Base-by-base conservation (phyloP, 163 green algal genomes). In the Chlorella variabilis region DNA sequence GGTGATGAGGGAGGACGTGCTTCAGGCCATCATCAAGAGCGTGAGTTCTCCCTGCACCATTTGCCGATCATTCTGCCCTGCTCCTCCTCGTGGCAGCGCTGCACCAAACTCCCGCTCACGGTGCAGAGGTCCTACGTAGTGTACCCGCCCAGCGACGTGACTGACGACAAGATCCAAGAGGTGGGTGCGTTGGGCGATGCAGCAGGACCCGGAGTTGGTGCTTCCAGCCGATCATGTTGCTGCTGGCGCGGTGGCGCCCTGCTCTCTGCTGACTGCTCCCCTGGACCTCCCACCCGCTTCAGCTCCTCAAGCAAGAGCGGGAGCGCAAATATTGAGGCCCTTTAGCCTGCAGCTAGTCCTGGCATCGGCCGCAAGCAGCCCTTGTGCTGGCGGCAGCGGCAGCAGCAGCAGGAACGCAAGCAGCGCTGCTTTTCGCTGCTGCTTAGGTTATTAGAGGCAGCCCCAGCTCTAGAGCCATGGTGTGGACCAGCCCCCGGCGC, bases 11-110 rank as follows among this genome's bases (percentile, higher is more conserved):
- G 87, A 92, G 9, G 87, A 89, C 29, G 93, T 91, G 49, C 87
- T 98, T 67, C 89, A 96, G 75, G 81, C 66, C 17, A 89, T 95
- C 41, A 95, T 95, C 66, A 75, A 89, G 13, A 92, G 90, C 79
- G 94, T 98, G 80, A 92, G 94, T 54, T 49, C 38, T 20, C 4
- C 0, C 69, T 78, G 21, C 38, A 4, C 18, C 27, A 34, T n/a
- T 15, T 15, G 27, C 41, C n/a, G n/a, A n/a, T n/a, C n/a, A n/a
- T n/a, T 41, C 15, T n/a, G 15, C 33, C 41, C 48, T 36, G n/a
- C n/a, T n/a, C n/a, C n/a, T n/a, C n/a, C n/a, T n/a, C n/a, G n/a
- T n/a, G n/a, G n/a, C n/a, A n/a, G n/a, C n/a, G n/a, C n/a, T n/a
- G n/a, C n/a, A n/a, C n/a, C n/a, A n/a, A n/a, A n/a, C n/a, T n/a